Evolutionary conservation across 2,329 filamentous ascomycete genomes (phyloP).

Genomic region (Colletotrichum musae): DNA sequence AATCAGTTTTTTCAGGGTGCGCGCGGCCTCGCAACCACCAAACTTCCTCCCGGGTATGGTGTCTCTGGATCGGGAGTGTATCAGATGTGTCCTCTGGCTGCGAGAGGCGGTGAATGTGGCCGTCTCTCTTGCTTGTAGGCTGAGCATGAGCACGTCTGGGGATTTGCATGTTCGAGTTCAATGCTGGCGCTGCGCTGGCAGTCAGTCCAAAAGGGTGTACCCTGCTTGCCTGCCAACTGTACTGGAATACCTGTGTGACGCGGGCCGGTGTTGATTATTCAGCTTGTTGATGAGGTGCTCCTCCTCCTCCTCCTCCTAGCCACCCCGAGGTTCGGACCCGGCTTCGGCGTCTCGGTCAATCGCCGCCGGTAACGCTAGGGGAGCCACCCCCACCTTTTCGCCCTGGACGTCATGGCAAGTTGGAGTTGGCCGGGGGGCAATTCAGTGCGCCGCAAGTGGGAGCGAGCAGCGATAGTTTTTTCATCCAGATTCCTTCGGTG

Average conservation of each 20-base stretch:
- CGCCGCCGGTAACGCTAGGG: conserved; percentile 25
- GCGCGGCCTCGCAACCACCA: conserved; percentile 23
- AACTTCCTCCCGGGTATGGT: neutral
- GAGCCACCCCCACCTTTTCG: conserved; percentile 16
- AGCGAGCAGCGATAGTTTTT: conserved; percentile 1
- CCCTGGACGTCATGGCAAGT: conserved; percentile 35
- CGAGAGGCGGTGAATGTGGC: neutral
- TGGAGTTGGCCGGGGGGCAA: neutral
- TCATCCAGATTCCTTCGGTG: conserved; percentile 11
- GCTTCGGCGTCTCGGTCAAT: conserved; percentile 38
- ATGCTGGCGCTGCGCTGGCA: conserved; percentile 29
- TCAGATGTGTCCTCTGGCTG: neutral
- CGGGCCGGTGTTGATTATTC: conserved; percentile 29
- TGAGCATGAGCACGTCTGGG: conserved; percentile 11
- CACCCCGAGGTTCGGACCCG: conserved; percentile 37
- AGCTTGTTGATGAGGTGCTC: conserved; percentile 21
- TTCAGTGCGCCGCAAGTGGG: too few relatives aligned
- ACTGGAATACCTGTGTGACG: neutral
- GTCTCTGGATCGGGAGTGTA: neutral
- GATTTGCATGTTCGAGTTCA: conserved; percentile 16
- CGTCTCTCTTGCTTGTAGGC: neutral
- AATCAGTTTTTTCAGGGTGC: conserved; percentile 13
- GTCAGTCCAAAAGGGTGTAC: conserved; percentile 15
- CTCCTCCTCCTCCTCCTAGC: conserved; percentile 10
- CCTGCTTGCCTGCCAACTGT: conserved; percentile 2